Percentiles rank a stretch among this genome's conserved stretches.
These are phyloP conservation scores for Skeletonema tropicum DNA, from an alignment of 108 stramenopile species.

Conservation along the genomic window DNA sequence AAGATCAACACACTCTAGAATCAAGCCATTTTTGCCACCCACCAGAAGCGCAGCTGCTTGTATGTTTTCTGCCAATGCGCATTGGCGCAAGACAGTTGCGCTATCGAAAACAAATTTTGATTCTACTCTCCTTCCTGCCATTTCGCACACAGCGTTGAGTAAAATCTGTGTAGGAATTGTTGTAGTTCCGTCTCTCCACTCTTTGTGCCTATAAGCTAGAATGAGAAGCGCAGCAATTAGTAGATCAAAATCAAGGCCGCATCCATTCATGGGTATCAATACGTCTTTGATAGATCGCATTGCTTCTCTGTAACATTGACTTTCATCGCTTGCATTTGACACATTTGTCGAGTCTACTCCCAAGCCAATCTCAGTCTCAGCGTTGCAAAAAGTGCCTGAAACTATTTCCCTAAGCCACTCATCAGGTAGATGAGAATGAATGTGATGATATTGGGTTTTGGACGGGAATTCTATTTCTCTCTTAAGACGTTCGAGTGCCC, in stretches of 20 bases:
- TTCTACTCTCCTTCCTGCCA: conserved; percentile 67
- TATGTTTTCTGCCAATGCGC: conserved; percentile 64
- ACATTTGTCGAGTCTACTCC: conserved; percentile 13
- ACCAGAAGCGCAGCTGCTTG: conserved; percentile 75
- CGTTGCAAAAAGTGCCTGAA: conserved; percentile 62
- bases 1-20: conserved; percentile 75
- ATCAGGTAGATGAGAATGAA: conserved; percentile 35
- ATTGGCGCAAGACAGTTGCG: conserved; percentile 65
- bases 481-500: conserved; percentile 59
- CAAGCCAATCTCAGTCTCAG: conserved; percentile 61
- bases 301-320: conserved; percentile 42
- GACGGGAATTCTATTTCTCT: conserved; percentile 22
- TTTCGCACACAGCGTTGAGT: conserved; percentile 72
- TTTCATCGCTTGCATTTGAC: conserved; percentile 11
- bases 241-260: conserved; percentile 79
- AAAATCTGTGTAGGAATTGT: conserved; percentile 62
- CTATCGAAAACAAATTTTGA: conserved; percentile 63
- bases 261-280: conserved; percentile 33
- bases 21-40: conserved; percentile 76
- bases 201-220: conserved; percentile 38
- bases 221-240: conserved; percentile 71
- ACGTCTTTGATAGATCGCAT: conserved; percentile 25
- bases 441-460: conserved; percentile 1
- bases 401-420: conserved; percentile 65
- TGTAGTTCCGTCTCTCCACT: conserved; percentile 55